Base-by-base conservation (phyloP, 2,329 filamentous ascomycete species). In the Xylaria sp. region DNA sequence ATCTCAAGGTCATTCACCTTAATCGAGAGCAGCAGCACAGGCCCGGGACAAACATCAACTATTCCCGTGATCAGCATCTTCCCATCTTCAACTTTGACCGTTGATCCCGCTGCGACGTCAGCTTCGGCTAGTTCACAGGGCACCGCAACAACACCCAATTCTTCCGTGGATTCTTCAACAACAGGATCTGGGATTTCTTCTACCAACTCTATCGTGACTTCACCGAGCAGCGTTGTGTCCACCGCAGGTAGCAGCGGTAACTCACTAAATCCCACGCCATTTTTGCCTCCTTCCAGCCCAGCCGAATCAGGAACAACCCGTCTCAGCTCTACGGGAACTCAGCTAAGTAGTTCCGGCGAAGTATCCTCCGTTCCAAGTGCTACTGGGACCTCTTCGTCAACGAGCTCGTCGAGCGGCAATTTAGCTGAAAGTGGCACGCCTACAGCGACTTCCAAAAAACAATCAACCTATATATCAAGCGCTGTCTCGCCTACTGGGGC, bases 401-500 rank as follows among this genome's bases (percentile, higher is more conserved):
- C 68, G 13, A 39, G 25, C 6, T 55, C 68, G 39, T 62, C 70
- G 8, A 57, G 52, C 12, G 39, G 64, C 3, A 20, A 23, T 12
- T 50, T 58, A 9, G 28, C 50, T 46, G 51, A 13, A 63, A 70
- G 63, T 58, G 64, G 66, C 34, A 39, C 60, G 6, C 20, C 50
- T 3, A 34, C 52, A 1, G 62, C 59, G 7, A 60, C 39, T 56
- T 44, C 74, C 1, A 63, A 67, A 9, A 52, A 69, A 12, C 69
- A 70, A 52, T 74, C 76, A 46, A 72, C 73, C 34, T 73, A 72
- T 39, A 65, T 64, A 25, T 75, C 75, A 18, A 70, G 70, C 23
- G 68, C 71, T 1, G 74, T 78, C 34, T 75, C 77, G 34, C 75
- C 79, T 20, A 85, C 83, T 3, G 81, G 82, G 7, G 71, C 75